Percentiles rank a stretch among this genome's conserved stretches.
Evolutionary conservation across 305 asterid species (phyloP).

Genomic region (Fraxinus sp.): DNA sequence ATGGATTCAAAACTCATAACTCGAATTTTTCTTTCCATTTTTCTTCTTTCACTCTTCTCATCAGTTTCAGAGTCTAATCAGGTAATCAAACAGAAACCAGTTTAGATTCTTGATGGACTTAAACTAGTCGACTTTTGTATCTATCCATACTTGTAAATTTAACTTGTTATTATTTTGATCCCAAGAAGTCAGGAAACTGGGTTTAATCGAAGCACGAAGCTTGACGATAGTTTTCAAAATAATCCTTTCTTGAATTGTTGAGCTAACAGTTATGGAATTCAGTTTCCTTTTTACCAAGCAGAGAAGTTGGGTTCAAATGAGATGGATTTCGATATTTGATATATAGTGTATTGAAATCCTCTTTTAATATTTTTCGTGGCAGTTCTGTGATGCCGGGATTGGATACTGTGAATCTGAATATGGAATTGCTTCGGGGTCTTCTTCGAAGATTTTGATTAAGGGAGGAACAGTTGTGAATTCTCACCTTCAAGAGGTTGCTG

Average conservation of each 20-base stretch:
- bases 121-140: background rate
- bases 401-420: constrained; percentile 43
- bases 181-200: constrained; percentile 1
- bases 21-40: constrained; percentile 4
- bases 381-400: constrained; percentile 66
- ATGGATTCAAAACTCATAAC: constrained; percentile 24
- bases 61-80: constrained; percentile 35
- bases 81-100: constrained; percentile 27
- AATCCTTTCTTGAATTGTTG: background rate
- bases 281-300: background rate
- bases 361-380: constrained; percentile 12
- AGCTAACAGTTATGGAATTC: constrained; percentile 3
- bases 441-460: constrained; percentile 73
- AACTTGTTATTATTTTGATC: background rate
- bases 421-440: constrained; percentile 32
- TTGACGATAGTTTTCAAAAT: background rate
- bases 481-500: constrained; percentile 79
- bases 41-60: constrained; percentile 30
- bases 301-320: background rate
- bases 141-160: background rate
- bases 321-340: background rate
- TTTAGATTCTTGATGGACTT: constrained; percentile 5
- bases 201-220: background rate
- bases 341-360: background rate
- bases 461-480: constrained; percentile 96